phyloP scores from a whole-genome alignment of 2,329 filamentous ascomycete genomes.

The Penicillium sp. region DNA sequence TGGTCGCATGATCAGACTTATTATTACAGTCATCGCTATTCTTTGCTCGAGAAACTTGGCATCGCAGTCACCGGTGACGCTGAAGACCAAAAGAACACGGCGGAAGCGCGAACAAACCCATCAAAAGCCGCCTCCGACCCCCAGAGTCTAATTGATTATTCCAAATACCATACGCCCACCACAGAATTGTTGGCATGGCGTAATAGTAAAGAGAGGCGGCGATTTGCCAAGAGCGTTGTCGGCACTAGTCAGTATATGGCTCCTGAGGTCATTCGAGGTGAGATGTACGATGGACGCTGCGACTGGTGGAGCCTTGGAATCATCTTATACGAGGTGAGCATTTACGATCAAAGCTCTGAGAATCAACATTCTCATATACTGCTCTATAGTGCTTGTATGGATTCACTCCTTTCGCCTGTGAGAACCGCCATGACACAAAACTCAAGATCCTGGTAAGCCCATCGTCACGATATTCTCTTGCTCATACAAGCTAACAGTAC shows the following conservation, averaged over 20 bases:
- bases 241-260: constrained; percentile 99
- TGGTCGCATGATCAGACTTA: constrained; percentile 91
- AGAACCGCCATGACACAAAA: constrained; percentile 81
- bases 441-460: constrained; percentile 72
- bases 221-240: constrained; percentile 79
- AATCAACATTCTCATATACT: constrained; percentile 1
- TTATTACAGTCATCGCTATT: constrained; percentile 80
- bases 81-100: constrained; percentile 63
- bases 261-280: constrained; percentile 81
- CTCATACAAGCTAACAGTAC: constrained; percentile 17
- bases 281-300: constrained; percentile 85
- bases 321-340: constrained; percentile 75
- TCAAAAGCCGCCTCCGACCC: constrained; percentile 3
- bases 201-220: constrained; percentile 66
- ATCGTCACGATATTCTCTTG: neutral
- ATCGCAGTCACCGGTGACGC: constrained; percentile 73
- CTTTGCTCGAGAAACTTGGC: constrained; percentile 72
- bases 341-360: neutral
- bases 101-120: constrained; percentile 27
- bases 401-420: constrained; percentile 82
- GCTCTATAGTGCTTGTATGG: constrained; percentile 75
- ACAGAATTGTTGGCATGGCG: constrained; percentile 68
- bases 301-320: constrained; percentile 97
- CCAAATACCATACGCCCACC: constrained; percentile 25
- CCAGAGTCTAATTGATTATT: constrained; percentile 37